These are phyloP conservation scores for Halenospora varia DNA, from an alignment of 495 filamentous ascomycete genomes.

Conservation along the genomic window DNA sequence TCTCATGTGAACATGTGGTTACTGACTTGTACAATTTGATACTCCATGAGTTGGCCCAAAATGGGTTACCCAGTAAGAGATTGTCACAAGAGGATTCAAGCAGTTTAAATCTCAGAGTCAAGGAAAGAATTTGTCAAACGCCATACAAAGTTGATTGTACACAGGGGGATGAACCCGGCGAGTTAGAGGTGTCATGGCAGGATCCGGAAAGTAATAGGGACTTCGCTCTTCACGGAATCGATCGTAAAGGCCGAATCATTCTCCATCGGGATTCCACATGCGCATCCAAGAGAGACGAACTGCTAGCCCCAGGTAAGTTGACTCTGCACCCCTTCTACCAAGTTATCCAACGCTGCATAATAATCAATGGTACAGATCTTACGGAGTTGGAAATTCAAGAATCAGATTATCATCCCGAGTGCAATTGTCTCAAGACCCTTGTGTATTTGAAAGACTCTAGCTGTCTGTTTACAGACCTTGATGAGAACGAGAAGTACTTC, in stretches of 20 bases:
- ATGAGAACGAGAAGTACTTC: neutral
- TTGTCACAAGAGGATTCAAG: neutral
- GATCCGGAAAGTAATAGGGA: neutral
- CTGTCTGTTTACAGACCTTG: neutral
- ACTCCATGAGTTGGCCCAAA: slow-evolving; percentile 1
- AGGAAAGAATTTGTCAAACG: slow-evolving; percentile 16
- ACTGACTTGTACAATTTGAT: slow-evolving; percentile 7
- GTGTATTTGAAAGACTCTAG: neutral
- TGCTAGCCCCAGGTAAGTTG: neutral
- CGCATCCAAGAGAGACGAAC: slow-evolving; percentile 1
- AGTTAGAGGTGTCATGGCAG: slow-evolving; percentile 5
- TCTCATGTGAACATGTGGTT: slow-evolving; percentile 16
- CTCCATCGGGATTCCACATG: slow-evolving; percentile 16
- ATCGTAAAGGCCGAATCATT: slow-evolving; percentile 6
- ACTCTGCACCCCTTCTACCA: neutral
- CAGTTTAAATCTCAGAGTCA: neutral
- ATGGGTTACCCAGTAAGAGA: neutral
- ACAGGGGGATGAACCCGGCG: neutral
- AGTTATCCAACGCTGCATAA: no score
- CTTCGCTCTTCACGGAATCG: slow-evolving; percentile 5
- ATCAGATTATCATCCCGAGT: neutral
- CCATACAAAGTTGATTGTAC: slow-evolving; percentile 8
- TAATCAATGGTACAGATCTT: neutral
- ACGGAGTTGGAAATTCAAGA: neutral
- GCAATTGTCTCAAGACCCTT: neutral